phyloP scores from a whole-genome alignment of 83 land plant genomes.

The Picea engelmannii region DNA sequence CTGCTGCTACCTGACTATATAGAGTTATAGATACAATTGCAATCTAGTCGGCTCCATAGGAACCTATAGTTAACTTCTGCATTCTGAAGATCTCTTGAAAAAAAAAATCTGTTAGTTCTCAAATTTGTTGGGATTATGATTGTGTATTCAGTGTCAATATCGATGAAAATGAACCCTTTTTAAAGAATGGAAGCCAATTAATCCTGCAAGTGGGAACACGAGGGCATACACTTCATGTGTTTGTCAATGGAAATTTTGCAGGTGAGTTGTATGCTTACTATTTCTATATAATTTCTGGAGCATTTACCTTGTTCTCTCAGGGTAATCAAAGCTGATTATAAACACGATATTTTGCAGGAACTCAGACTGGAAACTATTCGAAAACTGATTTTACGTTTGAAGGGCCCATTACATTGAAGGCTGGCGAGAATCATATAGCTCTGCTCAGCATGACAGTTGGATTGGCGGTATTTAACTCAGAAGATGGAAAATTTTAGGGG shows the following conservation, averaged over 20 bases:
- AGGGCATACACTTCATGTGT: conserved; percentile 76
- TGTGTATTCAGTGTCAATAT: conserved; percentile 23
- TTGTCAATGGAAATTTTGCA: conserved; percentile 49
- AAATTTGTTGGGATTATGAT: too few relatives aligned
- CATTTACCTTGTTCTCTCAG: too few relatives aligned
- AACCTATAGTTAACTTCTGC: too few relatives aligned
- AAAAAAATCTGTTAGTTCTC: too few relatives aligned
- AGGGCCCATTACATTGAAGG: too few relatives aligned
- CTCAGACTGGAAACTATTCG: neutral
- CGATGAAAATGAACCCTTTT: conserved; percentile 20
- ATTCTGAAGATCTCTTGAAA: too few relatives aligned
- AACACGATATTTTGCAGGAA: neutral
- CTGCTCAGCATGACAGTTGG: conserved; percentile 34
- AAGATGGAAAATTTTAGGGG: too few relatives aligned
- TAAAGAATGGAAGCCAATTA: conserved; percentile 22
- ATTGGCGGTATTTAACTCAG: conserved; percentile 2
- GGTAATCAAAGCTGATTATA: too few relatives aligned
- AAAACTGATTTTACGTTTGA: conserved; percentile 13
- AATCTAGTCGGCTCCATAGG: too few relatives aligned
- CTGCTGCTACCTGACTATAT: too few relatives aligned
- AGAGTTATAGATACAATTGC: too few relatives aligned
- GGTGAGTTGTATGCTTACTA: conserved; percentile 24
- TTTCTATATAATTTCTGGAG: too few relatives aligned
- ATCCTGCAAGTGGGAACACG: conserved; percentile 36
- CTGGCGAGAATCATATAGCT: conserved; percentile 36